Evolutionary conservation across 176 grass and related monocot species (phyloP), one percentile per base, ranked within the genome.

Genomic region (Ensete glaucum): DNA sequence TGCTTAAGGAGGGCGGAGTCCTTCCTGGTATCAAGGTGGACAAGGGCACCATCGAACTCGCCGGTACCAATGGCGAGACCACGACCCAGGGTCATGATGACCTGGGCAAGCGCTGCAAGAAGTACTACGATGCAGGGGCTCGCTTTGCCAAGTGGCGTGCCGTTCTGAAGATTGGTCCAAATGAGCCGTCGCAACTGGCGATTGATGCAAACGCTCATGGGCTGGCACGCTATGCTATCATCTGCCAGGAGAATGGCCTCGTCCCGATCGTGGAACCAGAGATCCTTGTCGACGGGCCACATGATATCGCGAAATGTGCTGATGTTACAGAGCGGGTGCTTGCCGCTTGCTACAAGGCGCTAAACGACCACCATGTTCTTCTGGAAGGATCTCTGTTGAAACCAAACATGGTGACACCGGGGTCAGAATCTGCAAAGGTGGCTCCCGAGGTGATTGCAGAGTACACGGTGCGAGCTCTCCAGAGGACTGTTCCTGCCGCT

Each of bases 11-110:
- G 13, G 75, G 75, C 9, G 75, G 75, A 23, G 75, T 52, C 58
- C 75, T 77, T 16, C 75, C 75, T 25, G 75, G 75, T 50, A 77
- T 77, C 60, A 77, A 77, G 75, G 75, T 77, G 7, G 75, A 77
- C 75, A 51, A 52, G 59, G 75, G 75, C 60, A 77, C 75, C 59
- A 53, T 77, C 13, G 75, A 64, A 9, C 75, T 77, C 2, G 75
- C 75, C 1, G 75, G 75, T 21, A 77, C 75, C 17, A 65, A 77
- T 26, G 75, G 75, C 2, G 75, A 77, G 60, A 77, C 75, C 34
- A 66, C 75, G 21, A 77, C 75, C 49, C 75, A 77, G 49, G 75
- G 75, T 10, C 75, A 77, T 23, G 75, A 77, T 16, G 75, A 77
- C 75, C 75, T 77, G 26, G 75, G n/a, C 48, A 77, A 76, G 59